These are phyloP conservation scores for Blastobotrys buckinghamii DNA, from an alignment of 1,139 yeast genomes.

Conservation along the genomic window DNA sequence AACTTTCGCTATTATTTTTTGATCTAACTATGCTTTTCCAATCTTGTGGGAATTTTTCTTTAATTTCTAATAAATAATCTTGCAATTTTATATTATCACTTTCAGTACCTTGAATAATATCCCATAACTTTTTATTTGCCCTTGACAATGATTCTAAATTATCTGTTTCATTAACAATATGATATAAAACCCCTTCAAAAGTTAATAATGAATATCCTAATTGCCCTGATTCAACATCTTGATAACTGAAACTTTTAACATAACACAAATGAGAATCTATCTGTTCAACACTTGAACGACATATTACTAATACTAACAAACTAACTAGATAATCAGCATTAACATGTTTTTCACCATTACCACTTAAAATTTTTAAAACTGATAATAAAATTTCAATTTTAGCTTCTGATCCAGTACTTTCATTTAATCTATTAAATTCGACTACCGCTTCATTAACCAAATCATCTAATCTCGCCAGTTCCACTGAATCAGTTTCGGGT, in stretches of 20 bases:
- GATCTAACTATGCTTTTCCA: slow-evolving; percentile 46
- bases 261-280: slow-evolving; percentile 62
- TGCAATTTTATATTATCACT: not conserved
- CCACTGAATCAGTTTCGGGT: slow-evolving; percentile 38
- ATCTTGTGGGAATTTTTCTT: slow-evolving; percentile 11
- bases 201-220: slow-evolving; percentile 67
- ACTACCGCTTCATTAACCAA: slow-evolving; percentile 49
- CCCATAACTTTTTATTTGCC: slow-evolving; percentile 51
- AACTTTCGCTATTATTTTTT: slow-evolving; percentile 65
- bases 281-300: slow-evolving; percentile 54
- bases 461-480: slow-evolving; percentile 36
- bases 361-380: slow-evolving; percentile 45
- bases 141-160: slow-evolving; percentile 43
- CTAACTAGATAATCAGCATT: slow-evolving; percentile 84
- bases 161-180: slow-evolving; percentile 43
- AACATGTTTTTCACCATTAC: slow-evolving; percentile 28
- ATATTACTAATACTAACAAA: slow-evolving; percentile 62
- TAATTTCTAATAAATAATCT: slow-evolving; percentile 2
- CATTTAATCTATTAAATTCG: slow-evolving; percentile 47
- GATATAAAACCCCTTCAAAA: slow-evolving; percentile 73
- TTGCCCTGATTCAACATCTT: slow-evolving; percentile 43
- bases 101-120: slow-evolving; percentile 32
- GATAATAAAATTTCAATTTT: slow-evolving; percentile 50
- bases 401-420: slow-evolving; percentile 45
- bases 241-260: slow-evolving; percentile 55